Base-by-base conservation (phyloP, 1,284 basidiomycete species). In the Boletus albobrunnescens region DNA sequence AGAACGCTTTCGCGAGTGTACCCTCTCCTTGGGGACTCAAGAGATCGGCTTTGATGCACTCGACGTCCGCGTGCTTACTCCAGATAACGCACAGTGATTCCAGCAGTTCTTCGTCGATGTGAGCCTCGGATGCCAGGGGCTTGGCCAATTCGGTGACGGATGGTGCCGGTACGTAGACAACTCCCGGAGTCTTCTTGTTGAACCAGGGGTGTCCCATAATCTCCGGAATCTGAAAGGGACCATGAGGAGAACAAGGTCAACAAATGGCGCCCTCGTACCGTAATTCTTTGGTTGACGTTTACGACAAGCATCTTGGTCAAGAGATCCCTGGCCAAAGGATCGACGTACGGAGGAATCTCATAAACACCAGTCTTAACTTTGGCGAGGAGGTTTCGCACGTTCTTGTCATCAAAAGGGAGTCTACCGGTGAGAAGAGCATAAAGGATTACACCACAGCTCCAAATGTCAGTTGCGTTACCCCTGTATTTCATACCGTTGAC, bases 401-500 rank as follows among this genome's bases (percentile, higher is more conserved):
- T 79, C 73, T 88, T 83, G 71, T 94, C 90, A 61, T 94, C 91
- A 62, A 95, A 95, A 22, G 93, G 92, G 43, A 94, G 79, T 20
- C 86, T 72, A 9, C 92, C 90, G 51, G 87, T 91, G 35, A 99
- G 78, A 27, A 99, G 79, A 24, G 90, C 90, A 65, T 81, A 94
- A 37, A 94, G 76, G 57, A 94, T 91, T 53, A 95, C 91, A 36
- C 92, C 93, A 56, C 91, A 94, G 60, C 89, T 91, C 91, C 90
- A 94, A 60, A 96, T 94, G 67, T 94, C 96, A 13, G 93, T 94
- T 5, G 91, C 86, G 35, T 87, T 89, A 35, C 96, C 96, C 67
- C 89, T 82, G 69, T 99, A 99, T 59, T 87, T 89, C 67, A 90
- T 82, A 14, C 94, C 94, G 52, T 93, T 91, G 50, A 99, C 94